Conservation (phyloP, 345 rosid genomes). For the Erysimum cheiranthoides region DNA sequence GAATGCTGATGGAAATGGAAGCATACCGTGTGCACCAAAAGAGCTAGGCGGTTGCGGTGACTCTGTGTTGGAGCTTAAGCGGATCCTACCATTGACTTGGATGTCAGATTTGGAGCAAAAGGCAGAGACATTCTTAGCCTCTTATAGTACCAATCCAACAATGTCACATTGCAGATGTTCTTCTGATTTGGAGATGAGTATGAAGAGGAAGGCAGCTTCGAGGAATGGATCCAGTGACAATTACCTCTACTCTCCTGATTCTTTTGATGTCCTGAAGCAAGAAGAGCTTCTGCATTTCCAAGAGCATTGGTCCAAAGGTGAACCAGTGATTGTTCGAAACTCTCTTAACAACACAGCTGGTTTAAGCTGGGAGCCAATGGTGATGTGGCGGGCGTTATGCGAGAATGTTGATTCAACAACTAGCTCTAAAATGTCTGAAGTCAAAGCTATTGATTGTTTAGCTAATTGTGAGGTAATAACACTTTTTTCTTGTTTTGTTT, state of each 20-base stretch:
- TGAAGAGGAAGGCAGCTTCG: constrained; percentile 54
- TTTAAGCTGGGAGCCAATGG: constrained; percentile 97
- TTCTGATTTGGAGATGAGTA: constrained; percentile 31
- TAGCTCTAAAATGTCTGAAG: constrained; percentile 64
- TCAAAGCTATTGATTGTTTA: constrained; percentile 83
- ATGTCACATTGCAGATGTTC: constrained; percentile 33
- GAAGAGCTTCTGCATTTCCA: constrained; percentile 62
- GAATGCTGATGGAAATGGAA: constrained; percentile 61
- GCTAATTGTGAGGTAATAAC: constrained; percentile 71
- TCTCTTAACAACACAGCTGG: constrained; percentile 61
- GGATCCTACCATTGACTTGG: constrained; percentile 66
- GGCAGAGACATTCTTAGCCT: constrained; percentile 48
- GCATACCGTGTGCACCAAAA: constrained; percentile 66
- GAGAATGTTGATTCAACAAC: constrained; percentile 52
- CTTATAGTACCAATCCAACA: constrained; percentile 24
- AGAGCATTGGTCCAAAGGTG: constrained; percentile 79
- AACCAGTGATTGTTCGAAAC: constrained; percentile 79
- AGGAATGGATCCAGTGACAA: constrained; percentile 65
- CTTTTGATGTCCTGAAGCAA: constrained; percentile 48
- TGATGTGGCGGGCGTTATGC: constrained; percentile 93
- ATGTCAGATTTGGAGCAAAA: constrained; percentile 57
- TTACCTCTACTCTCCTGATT: constrained; percentile 65
- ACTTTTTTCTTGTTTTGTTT: background rate
- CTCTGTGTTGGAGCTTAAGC: constrained; percentile 67
- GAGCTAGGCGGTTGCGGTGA: constrained; percentile 81